Conservation (phyloP, 2,329 filamentous ascomycete species). For the Phaeosphaeriaceae sp. region DNA sequence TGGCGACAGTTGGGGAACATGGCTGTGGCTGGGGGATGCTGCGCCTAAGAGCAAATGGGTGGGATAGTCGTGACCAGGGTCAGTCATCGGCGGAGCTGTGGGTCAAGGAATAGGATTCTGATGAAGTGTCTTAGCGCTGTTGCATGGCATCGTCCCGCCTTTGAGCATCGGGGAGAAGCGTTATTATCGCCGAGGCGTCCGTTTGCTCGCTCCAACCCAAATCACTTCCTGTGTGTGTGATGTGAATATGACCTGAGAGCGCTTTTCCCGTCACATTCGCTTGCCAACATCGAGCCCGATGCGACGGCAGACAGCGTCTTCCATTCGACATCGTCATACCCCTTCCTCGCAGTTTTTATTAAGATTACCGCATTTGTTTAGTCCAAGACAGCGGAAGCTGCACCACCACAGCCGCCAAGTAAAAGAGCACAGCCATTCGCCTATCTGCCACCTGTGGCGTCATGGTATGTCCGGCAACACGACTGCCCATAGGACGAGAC, state of each 20-base stretch:
- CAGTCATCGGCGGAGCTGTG: conserved; percentile 36
- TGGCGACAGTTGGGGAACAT: conserved; percentile 41
- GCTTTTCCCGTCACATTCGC: not conserved
- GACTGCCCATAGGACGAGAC: conserved; percentile 23
- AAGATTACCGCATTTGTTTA: conserved; percentile 16
- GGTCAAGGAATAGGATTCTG: conserved; percentile 40
- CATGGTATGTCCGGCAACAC: conserved; percentile 29
- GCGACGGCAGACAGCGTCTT: not conserved
- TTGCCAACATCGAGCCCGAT: not conserved
- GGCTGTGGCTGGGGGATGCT: conserved; percentile 39
- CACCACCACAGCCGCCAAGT: conserved; percentile 39
- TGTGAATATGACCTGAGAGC: not conserved
- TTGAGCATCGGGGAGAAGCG: conserved; percentile 32
- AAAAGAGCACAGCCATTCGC: conserved; percentile 35
- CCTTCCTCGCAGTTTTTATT: conserved; percentile 22
- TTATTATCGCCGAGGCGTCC: conserved; percentile 38
- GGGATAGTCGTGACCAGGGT: conserved; percentile 29
- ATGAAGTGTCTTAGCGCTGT: conserved; percentile 39
- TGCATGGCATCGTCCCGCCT: conserved; percentile 38
- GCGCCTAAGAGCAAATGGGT: conserved; percentile 42
- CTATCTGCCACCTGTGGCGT: conserved; percentile 44
- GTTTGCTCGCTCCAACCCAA: conserved; percentile 24
- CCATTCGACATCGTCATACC: conserved; percentile 9
- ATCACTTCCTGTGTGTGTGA: conserved; percentile 1
- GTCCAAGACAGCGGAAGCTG: conserved; percentile 28